Percentiles rank a stretch among this genome's conserved stretches.
phyloP scores from a whole-genome alignment of 2,329 filamentous ascomycete species.

The Fusarium sp. region DNA sequence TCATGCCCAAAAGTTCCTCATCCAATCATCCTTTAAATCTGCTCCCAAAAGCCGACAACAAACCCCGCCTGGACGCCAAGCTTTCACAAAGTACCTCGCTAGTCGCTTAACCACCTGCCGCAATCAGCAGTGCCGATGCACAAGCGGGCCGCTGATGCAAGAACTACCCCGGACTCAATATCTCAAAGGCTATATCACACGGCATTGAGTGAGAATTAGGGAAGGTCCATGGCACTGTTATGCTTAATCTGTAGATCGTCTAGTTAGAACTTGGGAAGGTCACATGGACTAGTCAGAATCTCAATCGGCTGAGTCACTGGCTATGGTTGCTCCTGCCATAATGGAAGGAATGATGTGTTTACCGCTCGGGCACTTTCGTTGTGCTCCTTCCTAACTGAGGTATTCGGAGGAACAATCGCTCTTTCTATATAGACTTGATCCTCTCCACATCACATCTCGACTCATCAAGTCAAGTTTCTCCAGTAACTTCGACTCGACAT shows the following conservation, averaged over 20 bases:
- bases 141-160: slow-evolving; percentile 24
- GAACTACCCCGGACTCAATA: slow-evolving; percentile 14
- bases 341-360: neutral
- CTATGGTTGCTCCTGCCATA: slow-evolving; percentile 28
- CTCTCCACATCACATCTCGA: neutral
- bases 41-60: neutral
- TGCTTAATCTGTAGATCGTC: slow-evolving; percentile 17
- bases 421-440: slow-evolving; percentile 5
- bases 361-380: slow-evolving; percentile 1
- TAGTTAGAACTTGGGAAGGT: slow-evolving; percentile 22
- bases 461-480: neutral
- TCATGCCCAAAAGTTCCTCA: slow-evolving; percentile 1
- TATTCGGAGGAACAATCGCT: slow-evolving; percentile 5
- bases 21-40: neutral
- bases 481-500: neutral
- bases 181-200: slow-evolving; percentile 1
- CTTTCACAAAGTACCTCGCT: slow-evolving; percentile 29
- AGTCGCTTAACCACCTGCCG: slow-evolving; percentile 25
- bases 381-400: slow-evolving; percentile 14
- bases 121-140: slow-evolving; percentile 36
- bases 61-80: slow-evolving; percentile 34
- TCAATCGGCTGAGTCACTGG: neutral
- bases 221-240: slow-evolving; percentile 23
- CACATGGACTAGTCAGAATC: neutral
- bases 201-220: slow-evolving; percentile 28